phyloP scores from a whole-genome alignment of 148 eudicot species.

The Spergularia bocconei region DNA sequence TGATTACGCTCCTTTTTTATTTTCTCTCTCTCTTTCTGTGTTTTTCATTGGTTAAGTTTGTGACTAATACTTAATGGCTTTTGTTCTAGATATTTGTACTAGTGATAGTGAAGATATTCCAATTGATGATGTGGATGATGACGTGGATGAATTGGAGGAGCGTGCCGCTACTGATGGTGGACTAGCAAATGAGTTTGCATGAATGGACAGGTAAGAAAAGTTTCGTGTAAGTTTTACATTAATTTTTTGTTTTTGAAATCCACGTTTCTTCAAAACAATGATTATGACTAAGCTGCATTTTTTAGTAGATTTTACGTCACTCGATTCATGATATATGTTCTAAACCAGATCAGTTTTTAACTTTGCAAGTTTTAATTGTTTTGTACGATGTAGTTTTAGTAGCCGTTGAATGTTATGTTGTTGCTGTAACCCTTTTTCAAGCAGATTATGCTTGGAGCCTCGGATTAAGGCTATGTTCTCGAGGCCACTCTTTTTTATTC shows the following conservation, averaged over 20 bases:
- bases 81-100: conserved; percentile 37
- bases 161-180: conserved; percentile 25
- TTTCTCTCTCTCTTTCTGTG: background rate
- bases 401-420: too few relatives aligned
- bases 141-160: conserved; percentile 67
- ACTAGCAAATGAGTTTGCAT: background rate
- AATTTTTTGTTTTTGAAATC: background rate
- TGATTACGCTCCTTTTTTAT: background rate
- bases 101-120: conserved; percentile 55
- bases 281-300: background rate
- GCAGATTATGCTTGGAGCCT: too few relatives aligned
- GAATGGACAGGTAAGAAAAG: conserved; percentile 12
- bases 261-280: background rate
- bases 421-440: too few relatives aligned
- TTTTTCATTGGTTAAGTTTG: background rate
- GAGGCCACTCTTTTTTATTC: too few relatives aligned
- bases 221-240: background rate
- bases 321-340: background rate
- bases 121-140: conserved; percentile 65
- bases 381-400: too few relatives aligned
- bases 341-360: background rate
- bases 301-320: background rate
- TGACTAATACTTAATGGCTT: conserved; percentile 10
- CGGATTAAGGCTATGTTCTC: too few relatives aligned
- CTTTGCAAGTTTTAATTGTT: background rate